Percentiles rank a stretch among this genome's conserved stretches.
Conservation (phyloP, 768 basidiomycete species). For the Strobilomyces dryophilus region DNA sequence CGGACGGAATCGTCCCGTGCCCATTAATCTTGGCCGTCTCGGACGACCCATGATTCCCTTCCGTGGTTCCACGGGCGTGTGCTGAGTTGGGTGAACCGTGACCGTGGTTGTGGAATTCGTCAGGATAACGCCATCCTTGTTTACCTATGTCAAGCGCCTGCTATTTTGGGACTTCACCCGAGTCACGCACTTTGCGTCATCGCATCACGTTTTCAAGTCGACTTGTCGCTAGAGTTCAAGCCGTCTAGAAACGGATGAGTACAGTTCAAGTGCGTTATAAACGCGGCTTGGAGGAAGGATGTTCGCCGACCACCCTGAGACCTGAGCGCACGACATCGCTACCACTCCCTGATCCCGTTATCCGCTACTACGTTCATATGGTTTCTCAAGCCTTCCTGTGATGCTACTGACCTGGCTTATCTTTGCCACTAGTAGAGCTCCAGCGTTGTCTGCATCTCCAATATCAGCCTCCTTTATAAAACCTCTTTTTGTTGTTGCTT, state of each 20-base stretch:
- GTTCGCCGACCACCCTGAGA: not conserved
- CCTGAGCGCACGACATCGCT: conserved; percentile 40
- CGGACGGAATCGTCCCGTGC: not conserved
- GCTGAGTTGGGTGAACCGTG: not conserved
- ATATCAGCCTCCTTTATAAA: conserved; percentile 70
- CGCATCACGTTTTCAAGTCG: conserved; percentile 18
- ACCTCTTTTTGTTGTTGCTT: conserved; percentile 68
- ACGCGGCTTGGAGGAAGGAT: not conserved
- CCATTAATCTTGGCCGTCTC: not conserved
- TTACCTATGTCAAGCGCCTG: conserved; percentile 2
- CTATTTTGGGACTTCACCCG: not conserved
- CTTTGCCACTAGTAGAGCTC: conserved; percentile 52
- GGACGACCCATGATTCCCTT: conserved; percentile 8
- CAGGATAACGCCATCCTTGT: conserved; percentile 20
- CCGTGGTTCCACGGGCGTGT: conserved; percentile 2
- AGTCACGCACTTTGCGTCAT: too few relatives aligned
- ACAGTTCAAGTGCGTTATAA: not conserved
- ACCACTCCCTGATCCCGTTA: conserved; percentile 62
- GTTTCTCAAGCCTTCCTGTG: conserved; percentile 65
- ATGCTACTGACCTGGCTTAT: conserved; percentile 73
- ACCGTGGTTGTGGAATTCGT: conserved; percentile 11
- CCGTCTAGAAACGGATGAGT: too few relatives aligned
- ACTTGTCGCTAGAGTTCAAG: too few relatives aligned
- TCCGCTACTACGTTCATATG: conserved; percentile 59
- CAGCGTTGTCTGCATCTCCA: conserved; percentile 76